phyloP scores from a whole-genome alignment of 2,329 filamentous ascomycete genomes.

The Pezicula neosporulosa region DNA sequence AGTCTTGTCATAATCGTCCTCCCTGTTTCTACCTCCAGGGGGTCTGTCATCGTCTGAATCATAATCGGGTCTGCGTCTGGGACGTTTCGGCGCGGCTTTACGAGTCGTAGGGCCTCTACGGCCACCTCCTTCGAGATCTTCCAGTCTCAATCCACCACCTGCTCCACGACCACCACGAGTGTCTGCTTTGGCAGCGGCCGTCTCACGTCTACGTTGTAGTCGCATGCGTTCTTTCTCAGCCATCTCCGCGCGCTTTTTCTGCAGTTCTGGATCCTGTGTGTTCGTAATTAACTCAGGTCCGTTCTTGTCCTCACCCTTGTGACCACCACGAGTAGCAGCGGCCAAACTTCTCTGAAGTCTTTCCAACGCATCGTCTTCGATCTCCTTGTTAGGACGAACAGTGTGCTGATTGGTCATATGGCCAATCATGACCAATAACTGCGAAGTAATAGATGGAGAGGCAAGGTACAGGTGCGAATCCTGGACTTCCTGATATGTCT shows the following conservation, averaged over 20 bases:
- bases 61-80: constrained; percentile 59
- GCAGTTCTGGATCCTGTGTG: constrained; percentile 71
- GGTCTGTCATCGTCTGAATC: constrained; percentile 75
- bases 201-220: constrained; percentile 63
- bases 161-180: constrained; percentile 37
- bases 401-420: constrained; percentile 73
- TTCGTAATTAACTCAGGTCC: constrained; percentile 66
- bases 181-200: constrained; percentile 56
- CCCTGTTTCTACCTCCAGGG: constrained; percentile 49
- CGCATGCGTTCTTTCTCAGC: constrained; percentile 72
- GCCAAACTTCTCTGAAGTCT: constrained; percentile 66
- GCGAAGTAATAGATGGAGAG: constrained; percentile 64
- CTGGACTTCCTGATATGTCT: constrained; percentile 61
- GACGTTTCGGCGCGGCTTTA: constrained; percentile 47
- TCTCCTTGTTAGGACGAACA: constrained; percentile 62
- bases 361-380: constrained; percentile 69
- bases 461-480: constrained; percentile 77
- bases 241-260: constrained; percentile 69
- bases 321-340: constrained; percentile 53
- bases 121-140: constrained; percentile 63
- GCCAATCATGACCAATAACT: constrained; percentile 68
- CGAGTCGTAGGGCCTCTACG: constrained; percentile 46
- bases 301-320: constrained; percentile 49
- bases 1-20: constrained; percentile 76
- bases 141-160: constrained; percentile 59